Evolutionary conservation across 1,284 basidiomycete genomes (phyloP).

Genomic region (Retiboletus flavoniger): DNA sequence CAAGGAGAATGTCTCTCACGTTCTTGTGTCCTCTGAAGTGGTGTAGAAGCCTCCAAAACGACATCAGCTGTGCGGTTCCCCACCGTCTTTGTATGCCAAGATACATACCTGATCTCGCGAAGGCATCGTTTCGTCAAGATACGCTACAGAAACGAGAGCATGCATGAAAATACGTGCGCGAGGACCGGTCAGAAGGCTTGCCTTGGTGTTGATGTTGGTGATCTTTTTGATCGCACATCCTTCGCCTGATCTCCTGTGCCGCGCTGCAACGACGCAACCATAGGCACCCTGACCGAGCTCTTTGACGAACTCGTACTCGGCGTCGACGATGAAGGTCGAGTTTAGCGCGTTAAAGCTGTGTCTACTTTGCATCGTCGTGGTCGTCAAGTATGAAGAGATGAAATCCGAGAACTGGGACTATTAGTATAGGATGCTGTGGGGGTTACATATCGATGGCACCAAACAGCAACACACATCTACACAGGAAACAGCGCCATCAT

Average conservation of each 20-base stretch:
- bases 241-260: slow-evolving; percentile 81
- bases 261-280: slow-evolving; percentile 87
- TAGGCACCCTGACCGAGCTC: slow-evolving; percentile 95
- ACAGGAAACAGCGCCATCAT: neutral
- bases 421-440: slow-evolving; percentile 3
- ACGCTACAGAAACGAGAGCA: slow-evolving; percentile 48
- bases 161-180: neutral
- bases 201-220: slow-evolving; percentile 96
- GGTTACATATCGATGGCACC: slow-evolving; percentile 29
- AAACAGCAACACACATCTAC: neutral
- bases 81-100: neutral
- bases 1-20: slow-evolving; percentile 44
- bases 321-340: slow-evolving; percentile 83
- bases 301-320: slow-evolving; percentile 92
- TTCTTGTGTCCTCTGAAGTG: slow-evolving; percentile 98
- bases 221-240: slow-evolving; percentile 97
- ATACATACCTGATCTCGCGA: slow-evolving; percentile 81
- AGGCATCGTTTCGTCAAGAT: slow-evolving; percentile 95
- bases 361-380: slow-evolving; percentile 41
- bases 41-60: slow-evolving; percentile 68
- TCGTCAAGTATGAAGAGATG: slow-evolving; percentile 11
- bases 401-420: neutral
- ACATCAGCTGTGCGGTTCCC: slow-evolving; percentile 6
- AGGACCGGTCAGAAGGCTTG: slow-evolving; percentile 27
- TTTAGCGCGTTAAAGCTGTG: slow-evolving; percentile 79